Conservation (phyloP, 2,329 filamentous ascomycete species). For the Claviceps sorghi region DNA sequence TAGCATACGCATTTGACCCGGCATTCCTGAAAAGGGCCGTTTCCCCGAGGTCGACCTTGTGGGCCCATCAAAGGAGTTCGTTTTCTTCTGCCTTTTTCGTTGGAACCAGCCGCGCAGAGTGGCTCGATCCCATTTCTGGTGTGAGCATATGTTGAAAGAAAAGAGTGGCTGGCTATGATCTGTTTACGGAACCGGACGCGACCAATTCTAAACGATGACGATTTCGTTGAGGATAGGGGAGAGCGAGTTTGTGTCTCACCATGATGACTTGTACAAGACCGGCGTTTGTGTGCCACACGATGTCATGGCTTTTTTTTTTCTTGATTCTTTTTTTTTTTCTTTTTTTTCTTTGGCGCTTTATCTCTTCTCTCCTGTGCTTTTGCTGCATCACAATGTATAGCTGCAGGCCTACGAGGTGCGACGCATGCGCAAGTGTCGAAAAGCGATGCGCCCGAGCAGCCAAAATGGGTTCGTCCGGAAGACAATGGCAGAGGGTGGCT, state of each 20-base stretch:
- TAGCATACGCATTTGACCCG: not conserved
- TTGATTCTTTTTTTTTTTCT: not conserved
- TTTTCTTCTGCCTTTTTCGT: not conserved
- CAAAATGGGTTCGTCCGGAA: not conserved
- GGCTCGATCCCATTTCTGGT: not conserved
- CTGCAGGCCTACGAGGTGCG: not conserved
- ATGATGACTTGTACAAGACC: slow-evolving; percentile 5
- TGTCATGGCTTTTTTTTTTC: slow-evolving; percentile 1
- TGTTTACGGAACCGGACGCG: not conserved
- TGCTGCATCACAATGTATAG: not conserved
- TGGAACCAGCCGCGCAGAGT: not conserved
- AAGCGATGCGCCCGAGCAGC: not conserved
- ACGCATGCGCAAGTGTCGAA: not conserved
- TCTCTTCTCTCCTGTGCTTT: not conserved
- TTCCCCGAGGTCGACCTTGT: not conserved
- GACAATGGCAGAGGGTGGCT: not conserved
- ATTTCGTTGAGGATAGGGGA: not conserved
- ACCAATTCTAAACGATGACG: not conserved
- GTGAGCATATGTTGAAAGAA: not conserved
- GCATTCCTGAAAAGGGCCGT: not conserved
- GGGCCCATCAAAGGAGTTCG: not conserved
- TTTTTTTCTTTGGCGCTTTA: not conserved
- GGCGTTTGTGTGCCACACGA: slow-evolving; percentile 12
- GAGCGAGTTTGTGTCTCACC: not conserved
- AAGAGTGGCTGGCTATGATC: slow-evolving; percentile 8